A percentile compares a stretch with the other conserved stretches of the same genome.
Evolutionary conservation across 2,329 filamentous ascomycete species (phyloP).

Genomic region (Zasmidium cellare): DNA sequence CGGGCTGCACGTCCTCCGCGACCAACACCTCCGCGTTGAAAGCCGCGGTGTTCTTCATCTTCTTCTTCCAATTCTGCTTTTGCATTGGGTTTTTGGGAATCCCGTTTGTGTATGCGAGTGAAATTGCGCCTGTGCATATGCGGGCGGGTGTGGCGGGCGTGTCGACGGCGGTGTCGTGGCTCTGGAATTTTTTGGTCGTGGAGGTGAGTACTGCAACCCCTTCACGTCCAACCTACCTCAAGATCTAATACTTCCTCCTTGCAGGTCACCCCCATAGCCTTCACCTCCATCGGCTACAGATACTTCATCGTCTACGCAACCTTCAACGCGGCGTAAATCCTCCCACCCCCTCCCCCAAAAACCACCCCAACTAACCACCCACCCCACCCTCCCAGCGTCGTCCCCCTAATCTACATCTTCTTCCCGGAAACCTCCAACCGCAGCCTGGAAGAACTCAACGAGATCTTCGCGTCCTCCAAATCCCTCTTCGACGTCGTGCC

Average conservation of each 20-base stretch:
- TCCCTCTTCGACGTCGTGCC: background rate
- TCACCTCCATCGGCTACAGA: slow-evolving; percentile 52
- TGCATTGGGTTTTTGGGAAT: slow-evolving; percentile 28
- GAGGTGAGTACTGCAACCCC: slow-evolving; percentile 2
- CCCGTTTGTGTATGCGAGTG: slow-evolving; percentile 21
- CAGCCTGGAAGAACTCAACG: slow-evolving; percentile 35
- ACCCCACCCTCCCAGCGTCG: background rate
- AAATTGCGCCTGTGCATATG: slow-evolving; percentile 23
- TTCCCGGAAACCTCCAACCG: slow-evolving; percentile 38
- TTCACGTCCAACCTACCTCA: slow-evolving; percentile 34
- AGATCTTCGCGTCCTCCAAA: slow-evolving; percentile 29
- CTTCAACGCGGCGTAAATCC: slow-evolving; percentile 41
- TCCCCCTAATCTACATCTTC: slow-evolving; percentile 39
- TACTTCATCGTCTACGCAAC: slow-evolving; percentile 54
- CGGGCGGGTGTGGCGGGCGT: slow-evolving; percentile 43
- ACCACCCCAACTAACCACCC: background rate
- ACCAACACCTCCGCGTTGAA: slow-evolving; percentile 17
- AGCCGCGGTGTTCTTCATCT: slow-evolving; percentile 36
- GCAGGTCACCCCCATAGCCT: slow-evolving; percentile 48
- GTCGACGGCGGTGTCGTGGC: slow-evolving; percentile 47
- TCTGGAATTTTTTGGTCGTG: slow-evolving; percentile 54
- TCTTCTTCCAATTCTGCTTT: slow-evolving; percentile 26
- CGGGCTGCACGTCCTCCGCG: slow-evolving; percentile 46
- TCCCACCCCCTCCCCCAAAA: slow-evolving; percentile 23
- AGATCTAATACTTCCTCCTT: slow-evolving; percentile 33